A percentile compares a stretch with the other conserved stretches of the same genome.
Evolutionary conservation across 495 filamentous ascomycete species (phyloP).

Genomic region (Neurospora tetraspora): DNA sequence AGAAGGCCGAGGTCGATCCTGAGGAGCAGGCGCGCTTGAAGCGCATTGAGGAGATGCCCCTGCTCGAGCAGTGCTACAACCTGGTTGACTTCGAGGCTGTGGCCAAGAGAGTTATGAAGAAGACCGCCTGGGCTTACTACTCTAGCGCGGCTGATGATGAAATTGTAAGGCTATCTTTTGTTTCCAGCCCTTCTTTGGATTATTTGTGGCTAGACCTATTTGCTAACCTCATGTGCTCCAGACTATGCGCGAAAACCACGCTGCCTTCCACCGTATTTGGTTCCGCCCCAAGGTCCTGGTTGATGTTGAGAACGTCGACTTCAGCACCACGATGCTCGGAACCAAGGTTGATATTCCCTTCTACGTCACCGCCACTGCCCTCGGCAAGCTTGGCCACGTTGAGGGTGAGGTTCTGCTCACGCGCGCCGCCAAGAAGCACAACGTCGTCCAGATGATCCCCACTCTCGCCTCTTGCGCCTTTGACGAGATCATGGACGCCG

Average conservation of each 20-base stretch:
- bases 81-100: conserved; percentile 92
- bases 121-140: conserved; percentile 92
- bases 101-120: conserved; percentile 82
- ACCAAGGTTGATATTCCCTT: conserved; percentile 73
- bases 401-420: conserved; percentile 92
- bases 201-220: not conserved
- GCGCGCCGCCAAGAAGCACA: conserved; percentile 68
- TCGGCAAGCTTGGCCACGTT: conserved; percentile 81
- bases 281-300: conserved; percentile 81
- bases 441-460: conserved; percentile 93
- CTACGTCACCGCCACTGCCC: conserved; percentile 86
- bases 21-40: conserved; percentile 69
- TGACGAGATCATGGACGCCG: conserved; percentile 90
- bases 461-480: conserved; percentile 97
- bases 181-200: conserved; percentile 18
- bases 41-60: conserved; percentile 68
- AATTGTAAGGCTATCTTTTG: conserved; percentile 48
- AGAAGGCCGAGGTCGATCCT: conserved; percentile 59
- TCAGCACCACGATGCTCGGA: conserved; percentile 83
- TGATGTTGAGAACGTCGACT: conserved; percentile 78
- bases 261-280: conserved; percentile 95
- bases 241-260: conserved; percentile 95
- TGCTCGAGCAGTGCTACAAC: conserved; percentile 86
- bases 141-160: conserved; percentile 94
- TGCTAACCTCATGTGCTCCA: conserved; percentile 22